A percentile compares a stretch with the other conserved stretches of the same genome.
Evolutionary conservation across 441 rosid species (phyloP).

Genomic region (California macrophylla): DNA sequence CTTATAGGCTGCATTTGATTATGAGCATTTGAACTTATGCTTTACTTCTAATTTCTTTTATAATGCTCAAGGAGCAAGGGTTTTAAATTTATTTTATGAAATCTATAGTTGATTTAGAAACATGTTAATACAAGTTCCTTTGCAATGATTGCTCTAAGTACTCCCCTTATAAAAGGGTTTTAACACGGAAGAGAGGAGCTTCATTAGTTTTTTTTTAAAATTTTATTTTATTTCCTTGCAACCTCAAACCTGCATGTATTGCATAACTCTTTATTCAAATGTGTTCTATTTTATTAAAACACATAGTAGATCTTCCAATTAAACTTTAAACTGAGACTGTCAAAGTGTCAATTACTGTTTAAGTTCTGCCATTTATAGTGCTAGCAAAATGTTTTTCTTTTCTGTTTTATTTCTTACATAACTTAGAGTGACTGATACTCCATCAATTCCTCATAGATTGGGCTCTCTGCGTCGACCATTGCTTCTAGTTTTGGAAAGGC

Average conservation of each 20-base stretch:
- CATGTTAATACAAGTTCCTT: not conserved
- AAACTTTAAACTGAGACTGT: slow-evolving; percentile 4
- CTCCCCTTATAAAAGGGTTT: not conserved
- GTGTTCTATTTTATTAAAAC: slow-evolving; percentile 8
- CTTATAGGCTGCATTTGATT: not conserved
- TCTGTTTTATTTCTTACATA: slow-evolving; percentile 3
- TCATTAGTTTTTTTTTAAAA: not conserved
- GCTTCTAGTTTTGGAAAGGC: slow-evolving; percentile 98
- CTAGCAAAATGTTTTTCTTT: not conserved
- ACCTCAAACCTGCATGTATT: not conserved
- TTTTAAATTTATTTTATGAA: not conserved
- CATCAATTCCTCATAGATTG: slow-evolving; percentile 44
- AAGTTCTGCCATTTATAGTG: not conserved
- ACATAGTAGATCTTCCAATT: slow-evolving; percentile 3
- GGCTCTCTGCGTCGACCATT: slow-evolving; percentile 94
- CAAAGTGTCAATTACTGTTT: slow-evolving; percentile 7
- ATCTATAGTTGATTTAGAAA: not conserved
- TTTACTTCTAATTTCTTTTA: not conserved
- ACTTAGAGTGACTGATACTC: slow-evolving; percentile 5
- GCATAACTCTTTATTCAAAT: not conserved
- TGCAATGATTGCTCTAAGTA: not conserved
- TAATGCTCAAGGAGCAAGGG: not conserved
- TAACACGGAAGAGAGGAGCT: not conserved
- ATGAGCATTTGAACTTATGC: not conserved
- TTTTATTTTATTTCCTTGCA: not conserved